Conservation (phyloP, 2,329 filamentous ascomycete genomes). For the Monilinia fructicola region DNA sequence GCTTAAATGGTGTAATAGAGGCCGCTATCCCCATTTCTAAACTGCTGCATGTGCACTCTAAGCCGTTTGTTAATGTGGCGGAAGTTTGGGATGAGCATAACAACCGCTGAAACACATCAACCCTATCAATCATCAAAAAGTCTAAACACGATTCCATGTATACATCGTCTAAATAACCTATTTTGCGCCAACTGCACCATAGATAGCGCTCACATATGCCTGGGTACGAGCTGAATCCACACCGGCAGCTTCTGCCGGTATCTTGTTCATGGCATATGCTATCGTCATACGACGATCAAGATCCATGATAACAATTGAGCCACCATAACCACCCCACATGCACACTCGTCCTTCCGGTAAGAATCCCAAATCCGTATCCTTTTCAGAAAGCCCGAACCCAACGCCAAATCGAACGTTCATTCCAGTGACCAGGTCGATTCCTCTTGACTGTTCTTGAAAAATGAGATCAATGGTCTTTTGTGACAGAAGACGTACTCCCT, state of each 20-base stretch:
- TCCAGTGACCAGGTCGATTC: constrained; percentile 1
- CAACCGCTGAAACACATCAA: too few relatives aligned
- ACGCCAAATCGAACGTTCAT: not conserved
- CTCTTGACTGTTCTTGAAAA: constrained; percentile 4
- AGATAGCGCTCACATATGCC: constrained; percentile 21
- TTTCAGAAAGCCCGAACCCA: constrained; percentile 37
- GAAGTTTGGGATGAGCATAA: too few relatives aligned
- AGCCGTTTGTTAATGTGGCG: too few relatives aligned
- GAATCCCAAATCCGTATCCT: constrained; percentile 19
- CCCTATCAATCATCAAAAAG: not conserved
- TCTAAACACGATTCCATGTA: not conserved
- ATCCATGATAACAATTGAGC: constrained; percentile 48
- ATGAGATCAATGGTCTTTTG: constrained; percentile 12
- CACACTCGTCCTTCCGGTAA: constrained; percentile 41
- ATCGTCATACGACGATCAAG: constrained; percentile 46
- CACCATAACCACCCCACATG: constrained; percentile 50
- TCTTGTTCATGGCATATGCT: constrained; percentile 49
- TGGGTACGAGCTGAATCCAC: constrained; percentile 5
- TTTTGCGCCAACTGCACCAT: constrained; percentile 1
- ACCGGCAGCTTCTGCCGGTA: constrained; percentile 34
- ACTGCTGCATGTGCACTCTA: too few relatives aligned
- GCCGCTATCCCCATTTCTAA: too few relatives aligned
- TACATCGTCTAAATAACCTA: not conserved
- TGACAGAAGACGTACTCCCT: not conserved
- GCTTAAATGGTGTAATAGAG: too few relatives aligned